Evolutionary conservation across 1,284 basidiomycete genomes (phyloP).

Genomic region (Trichosporon sp.): DNA sequence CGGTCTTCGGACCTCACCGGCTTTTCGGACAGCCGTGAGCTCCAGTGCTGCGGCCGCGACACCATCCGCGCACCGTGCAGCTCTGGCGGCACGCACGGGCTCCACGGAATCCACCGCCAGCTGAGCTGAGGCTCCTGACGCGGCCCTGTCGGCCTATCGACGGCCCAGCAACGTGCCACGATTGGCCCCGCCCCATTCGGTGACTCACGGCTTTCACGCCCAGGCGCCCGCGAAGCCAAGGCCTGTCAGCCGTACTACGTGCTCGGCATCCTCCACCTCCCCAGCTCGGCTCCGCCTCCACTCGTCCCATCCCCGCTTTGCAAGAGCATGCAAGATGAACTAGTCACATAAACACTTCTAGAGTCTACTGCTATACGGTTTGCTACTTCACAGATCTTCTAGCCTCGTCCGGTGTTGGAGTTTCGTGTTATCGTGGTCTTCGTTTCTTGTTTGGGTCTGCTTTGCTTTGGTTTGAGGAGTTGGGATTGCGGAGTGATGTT

Average conservation of each 20-base stretch:
- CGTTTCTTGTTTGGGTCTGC: neutral
- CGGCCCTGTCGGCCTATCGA: neutral
- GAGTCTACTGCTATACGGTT: slow-evolving; percentile 1
- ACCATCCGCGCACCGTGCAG: neutral
- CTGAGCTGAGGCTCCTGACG: neutral
- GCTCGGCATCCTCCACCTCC: neutral
- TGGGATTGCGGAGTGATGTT: neutral
- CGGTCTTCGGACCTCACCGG: slow-evolving; percentile 3
- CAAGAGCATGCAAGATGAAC: neutral
- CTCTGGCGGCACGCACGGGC: neutral
- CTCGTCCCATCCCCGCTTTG: neutral
- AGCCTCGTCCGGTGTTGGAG: neutral
- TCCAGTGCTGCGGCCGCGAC: neutral
- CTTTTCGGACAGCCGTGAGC: slow-evolving; percentile 1
- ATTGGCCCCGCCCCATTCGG: neutral
- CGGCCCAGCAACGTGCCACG: neutral
- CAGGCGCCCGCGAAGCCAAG: neutral
- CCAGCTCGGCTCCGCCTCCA: neutral
- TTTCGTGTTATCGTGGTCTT: neutral
- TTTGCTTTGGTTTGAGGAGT: neutral
- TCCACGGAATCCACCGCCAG: neutral
- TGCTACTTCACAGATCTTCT: neutral
- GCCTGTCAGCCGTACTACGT: neutral
- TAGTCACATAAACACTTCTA: neutral
- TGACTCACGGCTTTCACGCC: neutral